phyloP scores from a whole-genome alignment of 495 filamentous ascomycete species.

The Copromyces sp. region DNA sequence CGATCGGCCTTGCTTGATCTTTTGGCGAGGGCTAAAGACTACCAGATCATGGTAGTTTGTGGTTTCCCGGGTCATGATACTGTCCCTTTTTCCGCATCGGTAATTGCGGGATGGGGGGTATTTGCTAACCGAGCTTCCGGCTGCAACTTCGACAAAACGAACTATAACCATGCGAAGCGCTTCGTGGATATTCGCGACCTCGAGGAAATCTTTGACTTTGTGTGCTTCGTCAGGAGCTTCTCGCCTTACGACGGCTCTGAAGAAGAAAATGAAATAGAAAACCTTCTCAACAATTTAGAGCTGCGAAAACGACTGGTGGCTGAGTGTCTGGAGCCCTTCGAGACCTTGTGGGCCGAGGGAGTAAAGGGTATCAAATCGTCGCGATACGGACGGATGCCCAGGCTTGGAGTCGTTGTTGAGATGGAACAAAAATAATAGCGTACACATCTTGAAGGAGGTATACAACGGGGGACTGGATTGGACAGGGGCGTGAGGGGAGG shows the following conservation, averaged over 20 bases:
- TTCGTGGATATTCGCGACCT: background rate
- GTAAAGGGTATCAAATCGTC: background rate
- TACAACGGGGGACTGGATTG: background rate
- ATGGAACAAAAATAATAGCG: background rate
- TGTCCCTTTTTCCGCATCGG: background rate
- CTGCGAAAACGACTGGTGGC: background rate
- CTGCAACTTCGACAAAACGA: background rate
- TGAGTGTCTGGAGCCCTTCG: background rate
- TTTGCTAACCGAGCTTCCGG: background rate
- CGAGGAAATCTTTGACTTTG: background rate
- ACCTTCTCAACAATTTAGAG: background rate
- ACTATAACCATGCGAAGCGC: background rate
- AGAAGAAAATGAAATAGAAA: background rate
- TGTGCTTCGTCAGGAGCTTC: too few species aligned
- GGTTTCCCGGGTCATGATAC: background rate
- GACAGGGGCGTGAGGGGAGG: too few species aligned
- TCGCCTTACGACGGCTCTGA: background rate
- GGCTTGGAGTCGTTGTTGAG: background rate
- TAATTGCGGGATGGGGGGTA: background rate
- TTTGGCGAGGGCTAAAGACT: background rate
- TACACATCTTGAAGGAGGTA: background rate
- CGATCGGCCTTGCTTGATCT: background rate
- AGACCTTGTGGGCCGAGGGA: background rate
- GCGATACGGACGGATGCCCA: background rate
- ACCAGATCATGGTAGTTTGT: background rate